Evolutionary conservation across 768 basidiomycete species (phyloP), one percentile per base, ranked within the genome.

Genomic region (Kwoniella sp.): DNA sequence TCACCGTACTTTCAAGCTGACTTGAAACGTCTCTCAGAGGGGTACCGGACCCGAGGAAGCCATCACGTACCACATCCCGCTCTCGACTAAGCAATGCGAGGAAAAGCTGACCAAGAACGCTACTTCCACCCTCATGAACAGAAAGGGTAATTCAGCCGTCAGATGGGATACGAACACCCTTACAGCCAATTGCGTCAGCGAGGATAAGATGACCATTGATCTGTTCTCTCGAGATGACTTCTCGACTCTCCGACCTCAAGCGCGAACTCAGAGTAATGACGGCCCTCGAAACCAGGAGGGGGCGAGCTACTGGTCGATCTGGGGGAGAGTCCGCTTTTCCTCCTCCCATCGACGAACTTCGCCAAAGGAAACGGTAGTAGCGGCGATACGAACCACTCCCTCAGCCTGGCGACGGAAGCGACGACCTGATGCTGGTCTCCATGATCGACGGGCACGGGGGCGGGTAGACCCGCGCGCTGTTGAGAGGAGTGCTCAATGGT

Each of bases 401-500:
- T 17, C 41, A 45, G 41, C 41, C 41, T 11, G 41, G 34, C 17
- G 26, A 59, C 11, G 38, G 26, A 13, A 20, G 15, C 15, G 58
- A 59, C 13, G 61, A 63, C 47, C 8, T 63, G 12, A n/a, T 53
- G 25, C 38, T 63, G 11, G 31, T 55, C 15, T 34, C 30, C 9
- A 52, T 63, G 17, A 12, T 63, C 8, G 61, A 63, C 28, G 60
- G 60, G 7, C 60, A 61, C 28, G 50, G 45, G 1, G 60, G 60
- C 13, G 60, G 52, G 25, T 17, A 31, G 30, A 61, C 52, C 20
- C 34, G 50, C 29, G 29, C 34, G 15, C 17, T 61, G 30, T 28
- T 61, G 30, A 53, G 15, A 30, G 37, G 25, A 15, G 60, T 54
- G 2, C 37, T 61, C 4, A 50, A 61, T 37, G 41, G 45, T 9